These are phyloP conservation scores for Aspergillus proliferans DNA, from an alignment of 2,329 filamentous ascomycete genomes.

Conservation along the genomic window DNA sequence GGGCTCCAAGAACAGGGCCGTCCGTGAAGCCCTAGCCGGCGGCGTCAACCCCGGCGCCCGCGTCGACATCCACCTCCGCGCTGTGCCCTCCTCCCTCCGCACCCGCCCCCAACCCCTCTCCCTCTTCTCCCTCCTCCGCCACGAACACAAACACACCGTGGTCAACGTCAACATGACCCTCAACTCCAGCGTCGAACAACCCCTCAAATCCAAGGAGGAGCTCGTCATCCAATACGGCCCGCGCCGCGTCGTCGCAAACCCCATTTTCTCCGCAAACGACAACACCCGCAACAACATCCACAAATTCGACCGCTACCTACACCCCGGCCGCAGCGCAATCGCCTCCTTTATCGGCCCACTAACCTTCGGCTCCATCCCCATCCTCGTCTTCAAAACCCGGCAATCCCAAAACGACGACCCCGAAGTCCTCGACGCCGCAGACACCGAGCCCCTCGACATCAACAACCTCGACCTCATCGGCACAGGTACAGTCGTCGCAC, in stretches of 20 bases:
- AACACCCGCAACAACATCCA: slow-evolving; percentile 94
- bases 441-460: slow-evolving; percentile 39
- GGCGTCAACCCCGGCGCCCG: slow-evolving; percentile 78
- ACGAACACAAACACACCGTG: slow-evolving; percentile 89
- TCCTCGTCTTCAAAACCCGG: slow-evolving; percentile 70
- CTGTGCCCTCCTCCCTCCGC: slow-evolving; percentile 51
- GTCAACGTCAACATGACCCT: slow-evolving; percentile 87
- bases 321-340: slow-evolving; percentile 82
- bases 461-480: slow-evolving; percentile 64
- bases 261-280: slow-evolving; percentile 81
- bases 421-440: slow-evolving; percentile 40
- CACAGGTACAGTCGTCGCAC: slow-evolving; percentile 79
- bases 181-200: slow-evolving; percentile 65
- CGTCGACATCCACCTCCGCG: slow-evolving; percentile 69
- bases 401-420: slow-evolving; percentile 23
- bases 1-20: slow-evolving; percentile 66
- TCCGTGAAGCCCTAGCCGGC: slow-evolving; percentile 80
- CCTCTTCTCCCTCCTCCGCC: slow-evolving; percentile 79
- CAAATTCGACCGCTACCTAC: slow-evolving; percentile 88
- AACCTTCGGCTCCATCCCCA: slow-evolving; percentile 86
- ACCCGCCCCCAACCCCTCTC: slow-evolving; percentile 55
- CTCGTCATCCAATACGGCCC: slow-evolving; percentile 87
- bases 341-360: slow-evolving; percentile 86
- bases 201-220: slow-evolving; percentile 87
- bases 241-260: slow-evolving; percentile 78